These are phyloP conservation scores for Penicillium griseofulvum DNA, from an alignment of 2,329 filamentous ascomycete species.

Conservation along the genomic window DNA sequence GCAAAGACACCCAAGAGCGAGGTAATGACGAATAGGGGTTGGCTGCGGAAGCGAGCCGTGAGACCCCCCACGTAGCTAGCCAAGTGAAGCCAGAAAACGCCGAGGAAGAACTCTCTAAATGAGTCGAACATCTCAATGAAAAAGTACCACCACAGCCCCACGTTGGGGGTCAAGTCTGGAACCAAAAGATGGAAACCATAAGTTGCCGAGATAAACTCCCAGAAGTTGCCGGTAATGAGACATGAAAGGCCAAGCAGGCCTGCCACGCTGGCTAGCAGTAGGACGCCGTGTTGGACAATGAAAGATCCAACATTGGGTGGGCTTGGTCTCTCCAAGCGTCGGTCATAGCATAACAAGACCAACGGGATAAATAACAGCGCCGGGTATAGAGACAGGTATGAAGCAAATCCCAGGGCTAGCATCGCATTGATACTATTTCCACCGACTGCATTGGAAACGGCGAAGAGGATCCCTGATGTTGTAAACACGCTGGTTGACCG, in stretches of 20 bases:
- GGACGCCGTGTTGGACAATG: constrained; percentile 51
- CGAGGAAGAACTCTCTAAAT: constrained; percentile 94
- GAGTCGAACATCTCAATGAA: constrained; percentile 99
- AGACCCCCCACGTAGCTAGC: constrained; percentile 85
- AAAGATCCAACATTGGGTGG: constrained; percentile 48
- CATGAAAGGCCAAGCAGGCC: constrained; percentile 70
- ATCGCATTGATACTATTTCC: constrained; percentile 74
- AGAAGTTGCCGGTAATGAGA: constrained; percentile 70
- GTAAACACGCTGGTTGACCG: constrained; percentile 87
- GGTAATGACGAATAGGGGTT: constrained; percentile 81
- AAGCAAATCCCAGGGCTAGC: constrained; percentile 79
- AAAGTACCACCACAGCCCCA: constrained; percentile 99
- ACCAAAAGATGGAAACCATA: constrained; percentile 91
- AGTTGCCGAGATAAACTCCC: constrained; percentile 83
- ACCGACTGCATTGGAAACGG: constrained; percentile 74
- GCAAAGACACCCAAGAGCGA: constrained; percentile 86
- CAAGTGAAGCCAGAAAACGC: constrained; percentile 96
- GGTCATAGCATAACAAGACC: constrained; percentile 75
- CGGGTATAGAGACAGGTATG: constrained; percentile 91
- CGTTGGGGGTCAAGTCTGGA: constrained; percentile 89
- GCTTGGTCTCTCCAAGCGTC: constrained; percentile 43
- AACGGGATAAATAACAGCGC: constrained; percentile 81
- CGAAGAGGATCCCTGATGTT: constrained; percentile 80
- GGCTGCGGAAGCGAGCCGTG: constrained; percentile 74
- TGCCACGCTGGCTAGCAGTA: constrained; percentile 56